These are phyloP conservation scores for Aspergillus novofumigatus DNA, from an alignment of 2,329 filamentous ascomycete species.

Conservation along the genomic window DNA sequence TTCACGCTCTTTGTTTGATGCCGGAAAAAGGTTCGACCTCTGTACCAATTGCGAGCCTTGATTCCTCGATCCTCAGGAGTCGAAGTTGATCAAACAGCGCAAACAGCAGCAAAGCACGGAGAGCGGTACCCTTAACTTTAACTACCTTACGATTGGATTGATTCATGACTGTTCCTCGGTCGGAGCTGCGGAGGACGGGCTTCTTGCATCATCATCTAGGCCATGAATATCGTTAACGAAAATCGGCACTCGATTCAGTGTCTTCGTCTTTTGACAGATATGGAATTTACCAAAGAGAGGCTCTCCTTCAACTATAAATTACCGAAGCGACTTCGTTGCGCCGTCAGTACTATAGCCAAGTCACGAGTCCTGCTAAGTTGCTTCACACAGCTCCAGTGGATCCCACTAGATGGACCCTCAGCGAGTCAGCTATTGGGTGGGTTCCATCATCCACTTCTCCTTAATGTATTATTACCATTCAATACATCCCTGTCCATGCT, in stretches of 20 bases:
- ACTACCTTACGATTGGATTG: too few species aligned
- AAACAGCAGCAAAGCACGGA: not conserved
- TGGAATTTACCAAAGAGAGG: not conserved
- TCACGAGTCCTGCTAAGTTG: not conserved
- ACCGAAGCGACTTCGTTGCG: not conserved
- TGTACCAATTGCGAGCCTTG: not conserved
- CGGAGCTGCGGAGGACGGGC: slow-evolving; percentile 3
- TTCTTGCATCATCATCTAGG: slow-evolving; percentile 12
- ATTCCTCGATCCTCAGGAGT: not conserved
- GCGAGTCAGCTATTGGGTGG: not conserved
- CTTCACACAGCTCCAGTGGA: not conserved
- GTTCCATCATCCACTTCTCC: not conserved
- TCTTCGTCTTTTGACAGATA: not conserved
- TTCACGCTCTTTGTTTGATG: not conserved
- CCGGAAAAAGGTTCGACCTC: not conserved
- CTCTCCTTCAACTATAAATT: not conserved
- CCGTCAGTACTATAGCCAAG: not conserved
- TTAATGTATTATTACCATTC: too few species aligned
- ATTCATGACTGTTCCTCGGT: slow-evolving; percentile 13
- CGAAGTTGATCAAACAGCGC: not conserved
- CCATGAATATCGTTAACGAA: not conserved
- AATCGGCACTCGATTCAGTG: too few species aligned
- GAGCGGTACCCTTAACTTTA: not conserved
- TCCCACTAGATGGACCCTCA: not conserved
- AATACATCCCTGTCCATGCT: not conserved